phyloP scores from a whole-genome alignment of 352 stramenopile genomes.

The Phytopythium litorale region DNA sequence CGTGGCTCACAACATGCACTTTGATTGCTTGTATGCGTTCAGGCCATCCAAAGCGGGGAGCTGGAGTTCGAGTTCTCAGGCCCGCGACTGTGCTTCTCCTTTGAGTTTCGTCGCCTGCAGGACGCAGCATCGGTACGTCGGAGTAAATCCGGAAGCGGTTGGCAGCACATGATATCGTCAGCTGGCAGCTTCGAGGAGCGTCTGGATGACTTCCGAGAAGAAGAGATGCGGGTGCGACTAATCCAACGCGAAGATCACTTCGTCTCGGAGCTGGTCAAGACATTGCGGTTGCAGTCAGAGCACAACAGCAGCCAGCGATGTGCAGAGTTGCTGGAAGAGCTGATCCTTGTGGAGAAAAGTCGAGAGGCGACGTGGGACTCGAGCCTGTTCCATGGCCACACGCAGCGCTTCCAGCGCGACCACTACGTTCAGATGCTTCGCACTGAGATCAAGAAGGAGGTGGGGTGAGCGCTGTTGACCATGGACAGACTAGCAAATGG shows the following conservation, averaged over 20 bases:
- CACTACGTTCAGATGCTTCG: constrained; percentile 64
- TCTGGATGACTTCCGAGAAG: constrained; percentile 60
- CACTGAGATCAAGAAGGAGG: constrained; percentile 71
- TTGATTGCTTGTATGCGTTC: background rate
- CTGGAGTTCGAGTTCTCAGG: constrained; percentile 61
- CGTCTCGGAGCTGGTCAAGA: constrained; percentile 72
- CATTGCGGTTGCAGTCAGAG: constrained; percentile 59
- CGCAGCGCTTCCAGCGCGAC: constrained; percentile 54
- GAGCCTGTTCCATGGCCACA: constrained; percentile 57
- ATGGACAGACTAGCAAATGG: too few species aligned
- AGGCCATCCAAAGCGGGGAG: constrained; percentile 26
- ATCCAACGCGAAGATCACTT: constrained; percentile 63
- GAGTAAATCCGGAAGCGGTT: constrained; percentile 6
- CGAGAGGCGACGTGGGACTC: constrained; percentile 63
- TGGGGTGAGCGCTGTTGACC: constrained; percentile 7
- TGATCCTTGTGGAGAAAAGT: constrained; percentile 59
- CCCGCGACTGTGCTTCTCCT: constrained; percentile 48
- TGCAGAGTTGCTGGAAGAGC: constrained; percentile 54
- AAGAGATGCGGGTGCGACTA: constrained; percentile 37
- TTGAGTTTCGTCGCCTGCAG: constrained; percentile 26
- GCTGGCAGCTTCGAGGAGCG: constrained; percentile 38
- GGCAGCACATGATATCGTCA: constrained; percentile 8
- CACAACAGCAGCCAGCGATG: constrained; percentile 51
- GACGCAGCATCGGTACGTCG: constrained; percentile 7
- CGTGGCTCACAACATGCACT: too few species aligned